Base-by-base conservation (phyloP, 805 yeast genomes). In the Lipomyces lipofer region DNA sequence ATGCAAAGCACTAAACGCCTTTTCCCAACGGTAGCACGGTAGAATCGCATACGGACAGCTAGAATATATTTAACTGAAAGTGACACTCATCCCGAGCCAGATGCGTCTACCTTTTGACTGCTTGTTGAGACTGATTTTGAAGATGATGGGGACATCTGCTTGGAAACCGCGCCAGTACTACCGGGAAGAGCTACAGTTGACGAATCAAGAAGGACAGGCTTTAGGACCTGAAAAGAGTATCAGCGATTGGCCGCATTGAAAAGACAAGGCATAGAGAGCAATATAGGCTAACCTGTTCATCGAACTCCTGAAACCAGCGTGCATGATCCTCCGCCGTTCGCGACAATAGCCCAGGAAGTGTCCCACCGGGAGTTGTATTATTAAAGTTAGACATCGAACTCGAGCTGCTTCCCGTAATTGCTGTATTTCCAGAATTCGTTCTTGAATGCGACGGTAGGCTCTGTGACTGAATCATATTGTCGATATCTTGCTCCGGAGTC, bases 261-360 rank as follows among this genome's bases (percentile, higher is more conserved):
- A 22, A 7, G 12, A n/a, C 13, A 35, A 45, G 17, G 5, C 0
- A 10, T 91, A 77, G 49, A 92, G 78, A 0, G 89, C 96, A 0
- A 97, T 97, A 69, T 91, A 91, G 22, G 64, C 94, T 76, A 21
- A 94, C 94, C 67, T 88, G 88, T 64, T 94, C 97, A 68, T 94
- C 99, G 67, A 94, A 88, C 63, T 82, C 85, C 19, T 88, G 85
- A 69, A 94, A 94, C 98, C 99, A 92, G 67, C 80, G 84, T 9
- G 91, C 86, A 57, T 84, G 87, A 60, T 86, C 91, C 59, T 85
- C 92, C n/a, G 63, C 51, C 7, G 59, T 42, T 17, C 59, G 54
- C 19, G 56, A 29, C 43, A 63, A 19, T 29, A 52, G 25, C 15
- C 51, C 43, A n/a, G 38, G 59, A 21, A 32, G 47, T 59, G 21